Evolutionary conservation across 805 yeast species (phyloP), one percentile per base, ranked within the genome.

Genomic region (Pichia rugopelliculosa): DNA sequence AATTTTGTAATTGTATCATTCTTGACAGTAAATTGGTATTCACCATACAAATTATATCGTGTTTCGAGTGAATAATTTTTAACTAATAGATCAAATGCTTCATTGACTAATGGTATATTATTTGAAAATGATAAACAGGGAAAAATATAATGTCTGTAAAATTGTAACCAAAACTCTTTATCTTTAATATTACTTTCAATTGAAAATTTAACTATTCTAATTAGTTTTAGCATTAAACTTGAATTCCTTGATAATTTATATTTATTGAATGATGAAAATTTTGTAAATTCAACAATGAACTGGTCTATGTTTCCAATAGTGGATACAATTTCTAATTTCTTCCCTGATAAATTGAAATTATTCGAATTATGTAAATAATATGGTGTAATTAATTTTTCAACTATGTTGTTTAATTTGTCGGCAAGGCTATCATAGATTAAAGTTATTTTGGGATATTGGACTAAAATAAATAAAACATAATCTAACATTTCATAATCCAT

Each of bases 1-100:
- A 80, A 66, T 52, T 80, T 82, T 18, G 70, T 69, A 0, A 79
- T 70, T 47, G 74, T 69, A 49, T 73, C 77, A 56, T 84, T 84
- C 3, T 82, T 70, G 4, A 78, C 62, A 4, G 75, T 79, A 33
- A 73, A 75, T 44, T 76, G 71, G 60, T 87, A 73, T 55, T 89
- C 96, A 36, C 95, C 93, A 60, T 90, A 90, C 18, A 91, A 62
- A 48, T 83, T 79, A 63, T 77, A 90, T 42, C 97, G 72, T 48
- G 72, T 73, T 45, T 84, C 84, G 34, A 78, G 59, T 3, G 87
- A 69, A 57, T 74, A 87, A 30, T 62, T 55, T 9, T 70, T 61
- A 3, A 41, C 22, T 50, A 91, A 59, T 0, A 88, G 57, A 8
- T 67, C 62, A 57, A 67, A 87, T 0, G 87, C 75, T 51, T 78